Evolutionary conservation across 768 basidiomycete species (phyloP).

Genomic region (Lyophyllum atratum): DNA sequence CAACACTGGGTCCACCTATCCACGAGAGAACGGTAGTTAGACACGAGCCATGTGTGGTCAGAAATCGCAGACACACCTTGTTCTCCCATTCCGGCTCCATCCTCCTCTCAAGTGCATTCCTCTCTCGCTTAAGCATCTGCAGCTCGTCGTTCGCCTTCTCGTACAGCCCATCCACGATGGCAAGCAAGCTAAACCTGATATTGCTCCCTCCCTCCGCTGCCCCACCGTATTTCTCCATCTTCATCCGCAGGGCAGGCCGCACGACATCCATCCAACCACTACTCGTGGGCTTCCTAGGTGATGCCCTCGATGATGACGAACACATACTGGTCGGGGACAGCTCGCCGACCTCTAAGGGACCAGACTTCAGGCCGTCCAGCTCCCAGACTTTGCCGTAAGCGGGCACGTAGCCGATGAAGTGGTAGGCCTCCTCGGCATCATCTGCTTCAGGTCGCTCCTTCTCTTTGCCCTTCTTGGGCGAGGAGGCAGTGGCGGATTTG

Average conservation of each 20-base stretch:
- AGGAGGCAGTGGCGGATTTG: conserved; percentile 12
- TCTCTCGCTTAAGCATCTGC: conserved; percentile 54
- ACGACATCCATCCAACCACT: conserved; percentile 60
- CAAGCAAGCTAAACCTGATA: conserved; percentile 63
- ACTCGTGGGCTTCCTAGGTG: not conserved
- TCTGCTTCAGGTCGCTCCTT: conserved; percentile 18
- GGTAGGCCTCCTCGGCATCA: conserved; percentile 51
- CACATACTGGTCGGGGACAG: conserved; percentile 4
- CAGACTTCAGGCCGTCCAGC: conserved; percentile 63
- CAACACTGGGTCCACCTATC: conserved; percentile 42
- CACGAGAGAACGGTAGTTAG: not conserved
- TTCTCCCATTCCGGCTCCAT: conserved; percentile 41
- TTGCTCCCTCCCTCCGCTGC: conserved; percentile 42
- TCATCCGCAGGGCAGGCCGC: conserved; percentile 58
- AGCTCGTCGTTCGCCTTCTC: conserved; percentile 50
- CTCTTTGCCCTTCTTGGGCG: conserved; percentile 20
- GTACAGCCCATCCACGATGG: conserved; percentile 56
- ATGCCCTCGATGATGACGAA: conserved; percentile 1
- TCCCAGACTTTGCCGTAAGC: conserved; percentile 70
- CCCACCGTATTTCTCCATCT: conserved; percentile 61
- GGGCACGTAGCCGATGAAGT: conserved; percentile 69
- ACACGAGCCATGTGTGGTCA: not conserved
- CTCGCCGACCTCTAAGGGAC: conserved; percentile 66
- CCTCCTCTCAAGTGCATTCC: conserved; percentile 43
- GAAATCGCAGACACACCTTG: conserved; percentile 29